Evolutionary conservation across 139 green algal genomes (phyloP), one percentile per base, ranked within the genome.

Genomic region (Haematococcus sp.): DNA sequence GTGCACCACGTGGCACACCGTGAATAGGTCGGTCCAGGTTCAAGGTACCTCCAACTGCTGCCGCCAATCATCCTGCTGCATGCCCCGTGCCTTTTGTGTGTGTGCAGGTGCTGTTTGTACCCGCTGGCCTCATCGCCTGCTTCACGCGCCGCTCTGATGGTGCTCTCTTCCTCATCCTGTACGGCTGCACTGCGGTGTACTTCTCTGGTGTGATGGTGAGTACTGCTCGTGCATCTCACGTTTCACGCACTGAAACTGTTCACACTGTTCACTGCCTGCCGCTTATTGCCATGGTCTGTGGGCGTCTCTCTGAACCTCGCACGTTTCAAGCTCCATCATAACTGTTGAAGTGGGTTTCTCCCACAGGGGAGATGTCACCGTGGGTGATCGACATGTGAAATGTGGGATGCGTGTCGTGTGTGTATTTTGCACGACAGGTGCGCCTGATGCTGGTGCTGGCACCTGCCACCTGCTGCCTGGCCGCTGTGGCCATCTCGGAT

Each of bases 381-480:
- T n/a, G n/a, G n/a, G n/a, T 49, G 40, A 19, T 49, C 40, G 7
- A 49, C 40, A 49, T 19, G 40, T 49, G 11, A 7, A 7, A 11
- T 11, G 7, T 49, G 40, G 7, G 11, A 7, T 49, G 40, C 40
- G 7, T 49, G 40, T 49, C 7, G 7, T 11, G 40, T 11, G 7
- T 49, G 40, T 49, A 49, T 11, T n/a, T n/a, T n/a, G n/a, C 64
- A 1, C 34, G 82, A 44, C 80, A 96, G 91, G 90, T 97, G 49
- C 90, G 94, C 43, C 91, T 98, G 35, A 98, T 98, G 94, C 86
- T 98, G 68, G 94, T 98, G 70, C 86, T 98, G 65, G 93, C 94
- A 9, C 94, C 94, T n/a, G 93, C 93, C 0, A 89, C 91, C 23
- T 97, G 92, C 88, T 97, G 96, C 84, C 85, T 98, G 35, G 84